Conservation (phyloP, 2,329 filamentous ascomycete genomes). For the Fusarium sp. region DNA sequence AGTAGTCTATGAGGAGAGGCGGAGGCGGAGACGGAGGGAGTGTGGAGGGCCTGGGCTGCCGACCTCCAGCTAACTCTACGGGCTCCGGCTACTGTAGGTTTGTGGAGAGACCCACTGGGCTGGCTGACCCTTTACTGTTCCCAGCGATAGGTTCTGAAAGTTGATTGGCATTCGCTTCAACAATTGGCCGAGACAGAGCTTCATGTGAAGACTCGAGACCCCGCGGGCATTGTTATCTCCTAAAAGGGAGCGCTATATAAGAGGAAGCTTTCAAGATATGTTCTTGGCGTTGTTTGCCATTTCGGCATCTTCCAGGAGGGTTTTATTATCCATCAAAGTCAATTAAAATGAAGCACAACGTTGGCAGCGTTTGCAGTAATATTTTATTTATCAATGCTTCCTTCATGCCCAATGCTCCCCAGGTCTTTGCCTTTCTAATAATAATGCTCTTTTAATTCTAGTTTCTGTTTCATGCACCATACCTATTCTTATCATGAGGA, state of each 20-base stretch:
- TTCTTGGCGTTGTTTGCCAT: conserved; percentile 1
- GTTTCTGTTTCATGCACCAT: conserved; percentile 6
- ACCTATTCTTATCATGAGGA: conserved; percentile 5
- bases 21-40: conserved; percentile 30
- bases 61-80: not conserved
- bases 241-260: conserved; percentile 4
- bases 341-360: not conserved
- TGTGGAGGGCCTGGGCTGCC: conserved; percentile 19
- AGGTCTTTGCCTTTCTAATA: not conserved
- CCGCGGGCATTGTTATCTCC: not conserved
- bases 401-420: not conserved
- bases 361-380: not conserved
- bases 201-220: conserved; percentile 23
- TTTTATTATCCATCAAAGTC: not conserved
- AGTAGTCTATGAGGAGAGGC: conserved; percentile 17
- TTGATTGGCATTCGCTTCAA: conserved; percentile 25
- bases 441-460: conserved; percentile 11
- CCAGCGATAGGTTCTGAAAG: not conserved
- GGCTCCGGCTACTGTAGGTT: conserved; percentile 20
- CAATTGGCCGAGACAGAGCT: conserved; percentile 33
- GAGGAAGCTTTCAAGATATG: not conserved
- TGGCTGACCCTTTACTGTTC: conserved; percentile 12
- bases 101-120: conserved; percentile 34
- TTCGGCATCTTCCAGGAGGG: not conserved
- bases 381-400: not conserved